These are phyloP conservation scores for Ramaria sp. DNA, from an alignment of 768 basidiomycete species.

Conservation along the genomic window DNA sequence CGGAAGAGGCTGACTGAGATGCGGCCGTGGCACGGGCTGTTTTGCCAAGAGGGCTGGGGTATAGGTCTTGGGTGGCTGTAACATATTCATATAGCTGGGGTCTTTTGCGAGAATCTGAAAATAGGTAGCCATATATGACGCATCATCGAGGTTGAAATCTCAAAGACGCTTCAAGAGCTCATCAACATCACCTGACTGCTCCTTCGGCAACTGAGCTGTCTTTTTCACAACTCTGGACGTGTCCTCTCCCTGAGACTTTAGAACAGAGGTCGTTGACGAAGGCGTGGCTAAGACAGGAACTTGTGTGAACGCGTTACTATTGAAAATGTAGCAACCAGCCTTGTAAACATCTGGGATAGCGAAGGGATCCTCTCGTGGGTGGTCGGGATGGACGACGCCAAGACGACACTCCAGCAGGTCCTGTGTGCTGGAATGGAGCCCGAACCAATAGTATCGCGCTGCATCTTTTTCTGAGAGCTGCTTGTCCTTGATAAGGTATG, in stretches of 20 bases:
- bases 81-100: background rate
- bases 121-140: background rate
- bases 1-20: background rate
- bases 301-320: background rate
- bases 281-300: background rate
- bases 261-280: background rate
- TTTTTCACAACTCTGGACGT: background rate
- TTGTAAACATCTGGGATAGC: background rate
- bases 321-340: background rate
- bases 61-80: background rate
- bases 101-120: background rate
- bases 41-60: background rate
- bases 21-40: background rate
- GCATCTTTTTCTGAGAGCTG: background rate
- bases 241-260: background rate
- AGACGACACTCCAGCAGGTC: background rate
- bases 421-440: background rate
- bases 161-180: background rate
- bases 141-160: background rate
- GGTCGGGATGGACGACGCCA: background rate
- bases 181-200: background rate
- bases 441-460: background rate
- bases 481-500: background rate
- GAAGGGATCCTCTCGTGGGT: background rate
- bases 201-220: background rate